These are phyloP conservation scores for Hygrocybe coccinea DNA, from an alignment of 768 basidiomycete genomes.

Conservation along the genomic window DNA sequence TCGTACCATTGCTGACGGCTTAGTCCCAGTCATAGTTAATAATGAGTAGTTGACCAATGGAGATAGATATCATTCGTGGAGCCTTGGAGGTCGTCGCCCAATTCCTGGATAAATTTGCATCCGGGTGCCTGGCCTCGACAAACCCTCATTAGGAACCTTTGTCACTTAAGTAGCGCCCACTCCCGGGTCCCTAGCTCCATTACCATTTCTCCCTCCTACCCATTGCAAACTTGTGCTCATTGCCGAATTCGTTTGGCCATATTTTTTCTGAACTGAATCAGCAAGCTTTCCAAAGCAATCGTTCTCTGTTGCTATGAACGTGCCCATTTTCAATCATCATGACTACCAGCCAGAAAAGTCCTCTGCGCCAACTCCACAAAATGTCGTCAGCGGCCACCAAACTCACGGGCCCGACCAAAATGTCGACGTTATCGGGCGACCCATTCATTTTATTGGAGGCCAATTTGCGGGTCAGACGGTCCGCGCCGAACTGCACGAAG, in stretches of 20 bases:
- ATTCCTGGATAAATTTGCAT: background rate
- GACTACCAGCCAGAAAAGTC: background rate
- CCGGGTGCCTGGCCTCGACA: background rate
- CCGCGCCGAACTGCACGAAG: conserved; percentile 50
- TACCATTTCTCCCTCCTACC: background rate
- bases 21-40: too few species aligned
- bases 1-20: too few species aligned
- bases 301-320: background rate
- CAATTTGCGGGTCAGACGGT: conserved; percentile 57
- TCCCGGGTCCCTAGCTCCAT: background rate
- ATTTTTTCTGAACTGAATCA: background rate
- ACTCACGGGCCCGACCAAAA: conserved; percentile 13
- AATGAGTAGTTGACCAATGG: too few species aligned
- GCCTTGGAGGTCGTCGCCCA: too few species aligned
- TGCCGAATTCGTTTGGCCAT: background rate
- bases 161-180: background rate
- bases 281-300: background rate
- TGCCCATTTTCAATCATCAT: background rate
- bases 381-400: conserved; percentile 4
- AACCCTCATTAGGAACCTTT: background rate
- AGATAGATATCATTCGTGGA: too few species aligned
- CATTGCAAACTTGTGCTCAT: background rate
- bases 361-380: background rate
- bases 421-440: conserved; percentile 39
- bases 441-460: conserved; percentile 53